Conservation (phyloP, 2,329 filamentous ascomycete genomes). For the Cercospora brassicicola region DNA sequence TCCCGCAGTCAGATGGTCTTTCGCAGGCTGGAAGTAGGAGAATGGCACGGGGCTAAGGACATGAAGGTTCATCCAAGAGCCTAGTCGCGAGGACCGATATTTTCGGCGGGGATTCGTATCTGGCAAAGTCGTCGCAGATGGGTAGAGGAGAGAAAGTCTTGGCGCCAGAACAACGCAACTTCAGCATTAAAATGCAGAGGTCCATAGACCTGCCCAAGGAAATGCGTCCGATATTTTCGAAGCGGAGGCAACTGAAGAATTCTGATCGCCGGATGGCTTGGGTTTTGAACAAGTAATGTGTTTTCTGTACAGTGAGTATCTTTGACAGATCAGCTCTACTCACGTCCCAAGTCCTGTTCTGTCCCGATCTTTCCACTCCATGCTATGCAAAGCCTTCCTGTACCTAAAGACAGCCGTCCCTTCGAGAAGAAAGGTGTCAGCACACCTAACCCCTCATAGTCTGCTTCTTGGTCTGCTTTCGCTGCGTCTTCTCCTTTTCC, state of each 20-base stretch:
- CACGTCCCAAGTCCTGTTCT: neutral
- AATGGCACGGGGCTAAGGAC: too few species aligned
- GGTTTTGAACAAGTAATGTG: neutral
- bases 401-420: neutral
- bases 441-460: constrained; percentile 37
- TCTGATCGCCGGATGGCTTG: neutral
- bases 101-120: neutral
- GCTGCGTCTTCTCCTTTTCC: constrained; percentile 74
- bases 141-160: neutral
- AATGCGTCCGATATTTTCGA: neutral
- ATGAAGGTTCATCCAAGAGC: neutral
- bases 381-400: neutral
- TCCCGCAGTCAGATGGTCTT: neutral
- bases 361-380: neutral
- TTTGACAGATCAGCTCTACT: neutral
- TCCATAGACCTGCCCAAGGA: neutral
- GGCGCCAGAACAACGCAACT: neutral
- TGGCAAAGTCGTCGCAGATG: neutral
- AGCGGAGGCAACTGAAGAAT: neutral
- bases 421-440: neutral
- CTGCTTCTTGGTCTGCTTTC: constrained; percentile 63
- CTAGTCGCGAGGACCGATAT: neutral
- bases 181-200: neutral
- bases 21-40: neutral
- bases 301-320: neutral